A percentile compares a stretch with the other conserved stretches of the same genome.
Evolutionary conservation across 2,329 filamentous ascomycete genomes (phyloP).

Genomic region (Colletotrichum cereale): DNA sequence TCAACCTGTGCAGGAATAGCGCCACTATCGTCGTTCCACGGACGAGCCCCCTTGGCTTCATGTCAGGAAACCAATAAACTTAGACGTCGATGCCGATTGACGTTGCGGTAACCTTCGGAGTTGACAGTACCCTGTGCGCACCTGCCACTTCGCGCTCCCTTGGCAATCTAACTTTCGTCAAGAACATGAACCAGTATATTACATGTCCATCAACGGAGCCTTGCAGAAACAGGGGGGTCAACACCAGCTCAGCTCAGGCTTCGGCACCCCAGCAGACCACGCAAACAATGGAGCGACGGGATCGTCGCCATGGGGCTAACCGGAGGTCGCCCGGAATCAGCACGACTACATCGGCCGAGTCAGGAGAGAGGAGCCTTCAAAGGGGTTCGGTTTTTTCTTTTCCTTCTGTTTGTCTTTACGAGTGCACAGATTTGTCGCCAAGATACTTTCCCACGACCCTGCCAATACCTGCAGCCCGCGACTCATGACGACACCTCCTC

Average conservation of each 20-base stretch:
- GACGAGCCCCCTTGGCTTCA: not conserved
- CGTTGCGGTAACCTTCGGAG: slow-evolving; percentile 7
- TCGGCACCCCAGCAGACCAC: slow-evolving; percentile 2
- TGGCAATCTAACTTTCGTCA: slow-evolving; percentile 24
- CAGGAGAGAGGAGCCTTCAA: not conserved
- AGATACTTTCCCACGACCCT: slow-evolving; percentile 1
- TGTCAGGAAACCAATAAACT: slow-evolving; percentile 5
- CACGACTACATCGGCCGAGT: slow-evolving; percentile 7
- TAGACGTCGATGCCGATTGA: slow-evolving; percentile 22
- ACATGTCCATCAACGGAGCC: slow-evolving; percentile 5
- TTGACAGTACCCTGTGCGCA: not conserved
- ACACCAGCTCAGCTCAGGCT: not conserved
- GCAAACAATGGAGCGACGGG: slow-evolving; percentile 25
- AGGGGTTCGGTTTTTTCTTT: not conserved
- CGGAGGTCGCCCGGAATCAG: slow-evolving; percentile 20
- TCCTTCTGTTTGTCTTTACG: not conserved
- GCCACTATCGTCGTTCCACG: slow-evolving; percentile 5
- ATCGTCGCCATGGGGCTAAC: slow-evolving; percentile 28
- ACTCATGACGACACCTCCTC: slow-evolving; percentile 30
- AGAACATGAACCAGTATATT: not conserved
- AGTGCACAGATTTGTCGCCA: not conserved
- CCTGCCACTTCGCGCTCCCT: slow-evolving; percentile 15
- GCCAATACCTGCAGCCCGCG: slow-evolving; percentile 19
- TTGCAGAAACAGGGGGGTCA: slow-evolving; percentile 21
- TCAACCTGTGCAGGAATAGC: not conserved